These are phyloP conservation scores for Schizonepeta tenuifolia DNA, from an alignment of 257 asterid species.

Conservation along the genomic window DNA sequence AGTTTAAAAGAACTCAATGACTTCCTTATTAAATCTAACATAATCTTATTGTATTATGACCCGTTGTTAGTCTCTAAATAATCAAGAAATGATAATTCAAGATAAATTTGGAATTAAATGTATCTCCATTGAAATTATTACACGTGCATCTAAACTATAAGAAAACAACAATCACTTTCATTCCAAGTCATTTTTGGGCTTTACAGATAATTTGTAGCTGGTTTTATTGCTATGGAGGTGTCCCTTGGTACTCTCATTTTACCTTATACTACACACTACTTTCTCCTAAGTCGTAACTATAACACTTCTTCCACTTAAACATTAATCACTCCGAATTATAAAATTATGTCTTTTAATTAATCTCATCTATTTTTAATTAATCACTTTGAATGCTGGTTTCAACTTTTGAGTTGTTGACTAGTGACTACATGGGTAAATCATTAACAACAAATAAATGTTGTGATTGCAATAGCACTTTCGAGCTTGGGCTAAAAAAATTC, in stretches of 20 bases:
- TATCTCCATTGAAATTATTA: background rate
- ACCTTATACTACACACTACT: background rate
- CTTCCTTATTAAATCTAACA: constrained; percentile 18
- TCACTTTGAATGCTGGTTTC: too few relatives aligned
- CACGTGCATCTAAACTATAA: background rate
- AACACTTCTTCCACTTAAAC: background rate
- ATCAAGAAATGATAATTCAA: background rate
- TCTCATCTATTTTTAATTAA: too few relatives aligned
- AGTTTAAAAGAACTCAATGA: background rate
- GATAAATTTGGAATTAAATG: background rate
- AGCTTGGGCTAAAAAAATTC: too few relatives aligned
- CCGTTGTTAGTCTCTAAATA: constrained; percentile 4
- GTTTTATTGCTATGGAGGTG: constrained; percentile 15
- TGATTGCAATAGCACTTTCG: too few relatives aligned
- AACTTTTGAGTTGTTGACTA: too few relatives aligned
- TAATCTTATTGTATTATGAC: background rate
- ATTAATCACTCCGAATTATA: background rate
- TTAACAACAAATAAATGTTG: too few relatives aligned
- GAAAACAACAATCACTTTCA: constrained; percentile 24
- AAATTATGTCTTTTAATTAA: background rate
- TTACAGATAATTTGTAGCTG: constrained; percentile 34
- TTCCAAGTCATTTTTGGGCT: constrained; percentile 31
- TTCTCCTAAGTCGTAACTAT: background rate
- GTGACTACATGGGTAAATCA: too few relatives aligned
- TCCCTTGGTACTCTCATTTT: constrained; percentile 17